These are phyloP conservation scores for Aspergillus neotritici DNA, from an alignment of 2,329 filamentous ascomycete genomes.

Conservation along the genomic window DNA sequence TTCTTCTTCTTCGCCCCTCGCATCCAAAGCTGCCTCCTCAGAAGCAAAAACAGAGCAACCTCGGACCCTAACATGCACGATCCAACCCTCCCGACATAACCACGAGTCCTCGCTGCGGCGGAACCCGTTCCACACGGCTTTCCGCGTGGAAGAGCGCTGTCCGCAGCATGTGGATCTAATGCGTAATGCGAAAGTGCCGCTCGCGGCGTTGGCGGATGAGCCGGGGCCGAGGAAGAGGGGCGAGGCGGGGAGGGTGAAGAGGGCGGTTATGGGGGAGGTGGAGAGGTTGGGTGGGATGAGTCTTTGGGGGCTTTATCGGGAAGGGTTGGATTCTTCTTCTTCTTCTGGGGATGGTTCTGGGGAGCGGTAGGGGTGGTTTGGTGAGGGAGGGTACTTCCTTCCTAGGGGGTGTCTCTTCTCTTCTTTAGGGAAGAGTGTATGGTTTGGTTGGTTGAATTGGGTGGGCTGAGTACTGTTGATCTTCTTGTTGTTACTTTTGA, in stretches of 20 bases:
- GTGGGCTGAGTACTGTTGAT: no score
- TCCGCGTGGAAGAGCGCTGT: conserved; percentile 17
- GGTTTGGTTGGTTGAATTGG: no score
- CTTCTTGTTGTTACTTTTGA: no score
- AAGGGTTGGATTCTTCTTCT: conserved; percentile 12
- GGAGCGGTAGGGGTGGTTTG: not conserved
- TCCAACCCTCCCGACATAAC: conserved; percentile 25
- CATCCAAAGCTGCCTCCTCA: not conserved
- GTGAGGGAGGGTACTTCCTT: not conserved
- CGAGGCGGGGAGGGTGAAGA: conserved; percentile 16
- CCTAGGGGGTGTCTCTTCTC: no score
- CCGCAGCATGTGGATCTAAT: conserved; percentile 27
- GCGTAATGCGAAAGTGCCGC: conserved; percentile 18
- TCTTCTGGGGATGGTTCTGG: conserved; percentile 1
- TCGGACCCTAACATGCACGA: conserved; percentile 22
- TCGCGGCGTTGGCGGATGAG: conserved; percentile 29
- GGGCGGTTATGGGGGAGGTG: conserved; percentile 15
- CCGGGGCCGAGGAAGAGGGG: conserved; percentile 22
- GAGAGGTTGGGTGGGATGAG: conserved; percentile 22
- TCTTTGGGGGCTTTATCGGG: conserved; percentile 21
- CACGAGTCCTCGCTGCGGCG: conserved; percentile 23
- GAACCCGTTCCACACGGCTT: conserved; percentile 30
- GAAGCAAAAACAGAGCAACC: not conserved
- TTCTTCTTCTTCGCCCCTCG: not conserved
- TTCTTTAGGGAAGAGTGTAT: no score